phyloP scores from a whole-genome alignment of 2,329 filamentous ascomycete genomes.

The Aspergillus ibericus region DNA sequence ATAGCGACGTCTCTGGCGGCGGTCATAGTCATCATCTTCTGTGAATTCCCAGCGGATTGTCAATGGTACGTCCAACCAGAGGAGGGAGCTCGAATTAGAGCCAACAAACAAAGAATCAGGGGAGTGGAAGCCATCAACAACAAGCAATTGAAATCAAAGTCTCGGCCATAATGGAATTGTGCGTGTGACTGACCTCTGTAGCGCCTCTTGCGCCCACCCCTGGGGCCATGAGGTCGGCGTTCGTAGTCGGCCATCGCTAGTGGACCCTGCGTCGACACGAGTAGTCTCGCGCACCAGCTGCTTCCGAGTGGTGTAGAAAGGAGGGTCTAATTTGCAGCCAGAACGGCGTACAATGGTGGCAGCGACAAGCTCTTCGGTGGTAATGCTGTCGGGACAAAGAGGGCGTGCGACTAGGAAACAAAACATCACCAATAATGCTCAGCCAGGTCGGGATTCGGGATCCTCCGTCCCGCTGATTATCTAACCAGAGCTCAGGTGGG shows the following conservation, averaged over 20 bases:
- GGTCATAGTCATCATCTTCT: conserved; percentile 77
- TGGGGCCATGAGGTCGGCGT: conserved; percentile 56
- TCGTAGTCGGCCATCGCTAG: conserved; percentile 55
- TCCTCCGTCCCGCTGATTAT: conserved; percentile 25
- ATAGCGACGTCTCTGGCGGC: conserved; percentile 70
- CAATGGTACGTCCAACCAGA: background rate
- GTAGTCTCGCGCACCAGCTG: background rate
- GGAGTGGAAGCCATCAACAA: background rate
- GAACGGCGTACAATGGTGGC: background rate
- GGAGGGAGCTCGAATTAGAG: background rate
- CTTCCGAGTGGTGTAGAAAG: background rate
- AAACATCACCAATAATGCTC: conserved; percentile 15
- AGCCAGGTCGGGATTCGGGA: conserved; percentile 13
- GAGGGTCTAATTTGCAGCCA: background rate
- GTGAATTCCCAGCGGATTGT: background rate
- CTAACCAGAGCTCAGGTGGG: conserved; percentile 11
- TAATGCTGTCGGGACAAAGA: conserved; percentile 7
- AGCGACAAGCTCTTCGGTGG: conserved; percentile 8
- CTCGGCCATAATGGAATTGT: background rate
- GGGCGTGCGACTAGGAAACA: conserved; percentile 16
- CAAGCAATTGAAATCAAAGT: background rate
- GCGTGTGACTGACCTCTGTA: conserved; percentile 64
- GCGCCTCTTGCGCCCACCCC: conserved; percentile 66
- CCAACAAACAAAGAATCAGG: background rate
- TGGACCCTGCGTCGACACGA: background rate